phyloP scores from a whole-genome alignment of 225 moss, liverwort and hornwort genomes.

The Pleurozium schreberi region DNA sequence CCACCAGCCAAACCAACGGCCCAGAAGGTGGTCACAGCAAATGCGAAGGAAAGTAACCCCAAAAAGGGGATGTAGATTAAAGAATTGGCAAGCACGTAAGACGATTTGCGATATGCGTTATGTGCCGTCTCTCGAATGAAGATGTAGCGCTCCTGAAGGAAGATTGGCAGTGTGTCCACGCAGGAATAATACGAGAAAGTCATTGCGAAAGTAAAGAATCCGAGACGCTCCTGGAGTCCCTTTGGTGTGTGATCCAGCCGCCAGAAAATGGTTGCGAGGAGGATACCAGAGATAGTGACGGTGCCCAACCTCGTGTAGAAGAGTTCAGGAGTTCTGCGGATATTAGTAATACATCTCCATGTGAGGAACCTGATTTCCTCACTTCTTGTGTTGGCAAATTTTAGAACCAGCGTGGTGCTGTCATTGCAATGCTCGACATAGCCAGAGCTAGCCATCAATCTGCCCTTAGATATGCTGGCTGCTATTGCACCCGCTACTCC shows the following conservation, averaged over 20 bases:
- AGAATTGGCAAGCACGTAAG: conserved; percentile 78
- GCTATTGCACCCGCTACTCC: conserved; percentile 71
- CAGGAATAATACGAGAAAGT: conserved; percentile 87
- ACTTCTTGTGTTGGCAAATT: conserved; percentile 69
- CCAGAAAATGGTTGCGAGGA: conserved; percentile 75
- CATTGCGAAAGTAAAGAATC: conserved; percentile 95
- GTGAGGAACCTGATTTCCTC: conserved; percentile 63
- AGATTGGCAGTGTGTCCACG: conserved; percentile 83
- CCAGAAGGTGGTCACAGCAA: conserved; percentile 75
- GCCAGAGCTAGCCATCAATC: conserved; percentile 60
- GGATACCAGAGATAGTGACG: conserved; percentile 69
- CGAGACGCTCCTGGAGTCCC: conserved; percentile 82
- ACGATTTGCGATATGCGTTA: conserved; percentile 92
- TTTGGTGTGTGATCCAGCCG: conserved; percentile 48
- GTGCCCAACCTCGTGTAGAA: conserved; percentile 83
- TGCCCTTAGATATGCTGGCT: conserved; percentile 73
- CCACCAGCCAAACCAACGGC: conserved; percentile 87
- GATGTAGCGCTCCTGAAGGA: conserved; percentile 93
- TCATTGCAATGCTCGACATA: conserved; percentile 66
- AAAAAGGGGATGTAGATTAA: conserved; percentile 82
- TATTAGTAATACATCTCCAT: conserved; percentile 70
- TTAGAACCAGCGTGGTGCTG: conserved; percentile 48
- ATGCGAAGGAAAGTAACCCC: conserved; percentile 69
- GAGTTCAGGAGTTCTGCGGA: conserved; percentile 63
- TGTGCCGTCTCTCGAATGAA: conserved; percentile 92